phyloP scores from a whole-genome alignment of 129 eudicot species.

The carrot (Daucus carota) region DNA sequence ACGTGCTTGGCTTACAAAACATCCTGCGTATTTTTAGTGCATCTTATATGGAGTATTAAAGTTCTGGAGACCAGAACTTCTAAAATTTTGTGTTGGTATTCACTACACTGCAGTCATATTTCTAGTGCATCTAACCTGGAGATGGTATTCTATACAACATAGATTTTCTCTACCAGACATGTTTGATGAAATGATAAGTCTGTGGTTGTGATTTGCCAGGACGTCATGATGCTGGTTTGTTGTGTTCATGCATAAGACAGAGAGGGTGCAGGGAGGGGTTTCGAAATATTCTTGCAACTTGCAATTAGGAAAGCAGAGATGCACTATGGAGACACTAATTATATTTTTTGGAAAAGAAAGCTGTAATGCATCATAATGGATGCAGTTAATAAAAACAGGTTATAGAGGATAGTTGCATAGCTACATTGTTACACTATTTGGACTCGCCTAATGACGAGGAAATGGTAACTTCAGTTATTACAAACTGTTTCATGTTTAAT shows the following conservation, averaged over 20 bases:
- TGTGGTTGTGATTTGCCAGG: not conserved
- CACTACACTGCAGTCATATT: not conserved
- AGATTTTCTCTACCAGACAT: not conserved
- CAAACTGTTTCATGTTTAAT: not conserved
- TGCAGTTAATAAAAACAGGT: not conserved
- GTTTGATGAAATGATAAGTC: not conserved
- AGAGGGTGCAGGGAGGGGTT: not conserved
- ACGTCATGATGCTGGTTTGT: not conserved
- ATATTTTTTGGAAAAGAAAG: not conserved
- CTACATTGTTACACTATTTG: not conserved
- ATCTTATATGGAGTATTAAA: too few species aligned
- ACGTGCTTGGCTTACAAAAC: not conserved
- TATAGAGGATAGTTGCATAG: not conserved
- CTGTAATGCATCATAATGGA: not conserved
- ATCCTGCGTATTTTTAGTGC: not conserved
- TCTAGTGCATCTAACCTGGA: not conserved
- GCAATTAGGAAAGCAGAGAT: not conserved
- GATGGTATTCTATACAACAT: not conserved
- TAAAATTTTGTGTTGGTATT: not conserved
- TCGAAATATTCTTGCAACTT: not conserved
- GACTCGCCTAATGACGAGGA: not conserved
- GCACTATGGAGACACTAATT: not conserved
- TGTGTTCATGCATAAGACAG: not conserved
- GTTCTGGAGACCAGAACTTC: not conserved
- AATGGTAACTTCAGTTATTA: not conserved